Evolutionary conservation across 345 rosid species (phyloP), one percentile per base, ranked within the genome.

Genomic region (Bruguiera gymnorhiza): DNA sequence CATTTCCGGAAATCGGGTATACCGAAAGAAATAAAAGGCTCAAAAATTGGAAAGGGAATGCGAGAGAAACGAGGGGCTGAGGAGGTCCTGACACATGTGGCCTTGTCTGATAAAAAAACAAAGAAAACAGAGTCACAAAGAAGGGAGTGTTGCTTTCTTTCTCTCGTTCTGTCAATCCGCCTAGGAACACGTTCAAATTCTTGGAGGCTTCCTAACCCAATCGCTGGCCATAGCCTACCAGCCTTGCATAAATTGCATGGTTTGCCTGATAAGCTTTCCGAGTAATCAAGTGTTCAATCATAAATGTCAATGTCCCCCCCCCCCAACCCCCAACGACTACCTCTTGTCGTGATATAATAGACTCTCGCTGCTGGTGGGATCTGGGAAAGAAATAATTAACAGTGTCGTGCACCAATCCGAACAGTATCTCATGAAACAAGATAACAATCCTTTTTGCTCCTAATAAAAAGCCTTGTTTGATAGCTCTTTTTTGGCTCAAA

Each of bases 61-160:
- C 6, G 52, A 71, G 72, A 72, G 75, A 72, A 72, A 70, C 37
- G 69, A 63, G 75, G 82, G 82, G n/a, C 29, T 73, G 73, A 75
- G 61, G 66, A 79, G 96, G 96, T 75, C 98, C 98, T 88, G 24
- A 88, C 96, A 85, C 96, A 87, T 85, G 81, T 90, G 98, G 84
- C 83, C 78, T 83, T 92, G 97, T 92, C 98, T 78, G 78, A 93
- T 86, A 90, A 85, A 86, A 80, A 80, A 81, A n/a, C n/a, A 83
- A 65, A 24, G 0, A 24, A 24, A 24, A 24, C 23, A 23, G 23
- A 77, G 77, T 70, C n/a, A 6, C 27, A 50, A 66, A 24, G n/a
- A 79, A 79, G 77, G 73, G 81, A 78, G 80, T 64, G 31, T 55
- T 55, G 8, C 68, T 24, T 61, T 4, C 3, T 54, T 63, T 69